These are phyloP conservation scores for Fusarium pininemorale DNA, from an alignment of 2,329 filamentous ascomycete genomes.

Conservation along the genomic window DNA sequence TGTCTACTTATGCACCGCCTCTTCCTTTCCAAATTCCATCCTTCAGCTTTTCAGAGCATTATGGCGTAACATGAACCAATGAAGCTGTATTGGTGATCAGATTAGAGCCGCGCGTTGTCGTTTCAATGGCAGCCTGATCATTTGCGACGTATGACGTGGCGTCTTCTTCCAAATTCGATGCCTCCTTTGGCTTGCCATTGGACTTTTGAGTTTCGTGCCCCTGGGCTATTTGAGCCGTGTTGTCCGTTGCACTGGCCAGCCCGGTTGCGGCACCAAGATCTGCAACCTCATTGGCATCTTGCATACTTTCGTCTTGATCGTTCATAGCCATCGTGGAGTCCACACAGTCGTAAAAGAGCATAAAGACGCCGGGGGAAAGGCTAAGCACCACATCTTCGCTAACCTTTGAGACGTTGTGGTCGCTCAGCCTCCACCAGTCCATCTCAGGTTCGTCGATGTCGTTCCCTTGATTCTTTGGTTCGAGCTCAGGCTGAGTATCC, in stretches of 20 bases:
- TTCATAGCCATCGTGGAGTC: constrained; percentile 61
- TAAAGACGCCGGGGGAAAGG: constrained; percentile 83
- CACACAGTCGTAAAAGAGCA: constrained; percentile 92
- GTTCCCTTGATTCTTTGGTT: constrained; percentile 6
- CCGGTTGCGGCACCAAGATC: constrained; percentile 8
- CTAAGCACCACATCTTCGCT: constrained; percentile 76
- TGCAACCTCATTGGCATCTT: constrained; percentile 33
- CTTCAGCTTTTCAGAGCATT: not conserved
- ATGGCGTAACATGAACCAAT: not conserved
- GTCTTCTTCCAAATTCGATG: constrained; percentile 5
- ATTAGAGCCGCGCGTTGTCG: constrained; percentile 17
- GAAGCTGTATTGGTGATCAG: constrained; percentile 2
- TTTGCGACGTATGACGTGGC: constrained; percentile 5
- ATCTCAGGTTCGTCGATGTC: constrained; percentile 49
- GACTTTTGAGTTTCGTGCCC: constrained; percentile 9
- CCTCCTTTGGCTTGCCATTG: constrained; percentile 13
- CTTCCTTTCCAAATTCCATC: not conserved
- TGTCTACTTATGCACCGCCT: not conserved
- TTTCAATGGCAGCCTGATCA: constrained; percentile 3
- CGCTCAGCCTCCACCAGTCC: constrained; percentile 91
- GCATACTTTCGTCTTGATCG: constrained; percentile 40
- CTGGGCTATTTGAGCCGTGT: constrained; percentile 6
- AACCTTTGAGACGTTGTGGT: constrained; percentile 82
- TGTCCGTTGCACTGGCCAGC: not conserved
- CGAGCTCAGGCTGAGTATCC: not conserved